Percentiles rank a stretch among this genome's conserved stretches.
Evolutionary conservation across 2,329 filamentous ascomycete genomes (phyloP).

Genomic region (Dothiorella sarmentorum): DNA sequence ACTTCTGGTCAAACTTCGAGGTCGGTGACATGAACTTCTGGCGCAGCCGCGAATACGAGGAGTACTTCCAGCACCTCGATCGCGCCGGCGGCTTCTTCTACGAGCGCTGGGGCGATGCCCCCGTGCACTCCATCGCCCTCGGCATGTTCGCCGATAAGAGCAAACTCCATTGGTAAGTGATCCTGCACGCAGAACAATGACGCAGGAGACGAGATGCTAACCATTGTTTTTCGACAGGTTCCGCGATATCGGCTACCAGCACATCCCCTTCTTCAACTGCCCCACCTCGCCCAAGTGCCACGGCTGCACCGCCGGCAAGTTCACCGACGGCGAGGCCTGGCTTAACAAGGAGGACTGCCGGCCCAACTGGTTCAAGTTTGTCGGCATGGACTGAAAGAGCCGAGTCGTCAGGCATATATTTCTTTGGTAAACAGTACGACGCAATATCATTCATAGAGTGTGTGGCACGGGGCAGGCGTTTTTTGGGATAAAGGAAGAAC

Average conservation of each 20-base stretch:
- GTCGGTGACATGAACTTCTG: conserved; percentile 92
- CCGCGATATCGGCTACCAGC: conserved; percentile 97
- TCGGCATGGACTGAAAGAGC: conserved; percentile 64
- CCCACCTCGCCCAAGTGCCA: conserved; percentile 93
- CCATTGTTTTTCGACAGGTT: conserved; percentile 61
- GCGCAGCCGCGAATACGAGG: conserved; percentile 84
- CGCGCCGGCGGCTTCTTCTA: conserved; percentile 96
- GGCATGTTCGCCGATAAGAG: conserved; percentile 87
- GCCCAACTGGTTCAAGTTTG: conserved; percentile 96
- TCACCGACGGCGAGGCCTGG: conserved; percentile 84
- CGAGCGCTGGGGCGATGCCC: conserved; percentile 96
- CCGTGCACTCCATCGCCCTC: conserved; percentile 90
- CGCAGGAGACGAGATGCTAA: background rate
- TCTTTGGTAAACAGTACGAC: background rate
- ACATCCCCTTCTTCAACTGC: conserved; percentile 98
- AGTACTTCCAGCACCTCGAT: conserved; percentile 95
- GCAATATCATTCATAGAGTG: background rate
- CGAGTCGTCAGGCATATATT: background rate
- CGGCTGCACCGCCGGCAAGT: conserved; percentile 78
- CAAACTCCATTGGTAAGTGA: conserved; percentile 83
- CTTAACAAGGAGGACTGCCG: conserved; percentile 89
- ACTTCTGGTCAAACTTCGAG: conserved; percentile 99
- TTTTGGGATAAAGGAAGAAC: background rate
- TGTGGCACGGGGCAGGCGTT: too few relatives aligned
- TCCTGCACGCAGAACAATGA: background rate